Base-by-base conservation (phyloP, 352 stramenopile genomes). In the Phytopythium aichiense region DNA sequence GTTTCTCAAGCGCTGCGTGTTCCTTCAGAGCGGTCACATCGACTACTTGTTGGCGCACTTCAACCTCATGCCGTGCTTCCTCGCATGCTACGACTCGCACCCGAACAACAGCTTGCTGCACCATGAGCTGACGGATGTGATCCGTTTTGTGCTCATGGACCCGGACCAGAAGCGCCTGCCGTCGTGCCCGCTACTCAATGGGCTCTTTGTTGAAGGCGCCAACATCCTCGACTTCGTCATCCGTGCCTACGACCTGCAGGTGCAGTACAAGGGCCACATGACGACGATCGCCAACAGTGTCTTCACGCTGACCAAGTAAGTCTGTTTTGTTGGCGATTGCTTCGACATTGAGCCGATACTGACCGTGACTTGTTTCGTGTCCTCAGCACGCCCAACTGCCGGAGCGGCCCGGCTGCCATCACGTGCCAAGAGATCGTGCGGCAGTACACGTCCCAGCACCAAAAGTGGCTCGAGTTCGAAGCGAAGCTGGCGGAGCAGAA, bases 211-310 rank as follows among this genome's bases (percentile, higher is more conserved):
- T 40, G 72, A 87, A 22, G 62, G 61, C 4, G 78, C 82, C 13
- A 93, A 88, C 59, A 76, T 95, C 48, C 70, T 95, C 33, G 79
- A 92, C 40, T 92, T 95, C 60, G 84, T 95, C 33, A 92, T 91
- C 38, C 67, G 71, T 23, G 84, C 87, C 12, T 95, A 94, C 58
- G 74, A 92, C 43, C 59, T 77, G 4, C 75, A 89, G 43, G 75
- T 91, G 20, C 81, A 95, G 62, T 95, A 95, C 70, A 95, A 94
- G 68, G 87, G 87, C 0, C 87, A 95, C 60, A 90, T 95, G 75
- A 95, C 87, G 15, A 95, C 84, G 31, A 95, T 95, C 50, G 87
- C 87, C 11, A 95, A 95, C 70, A 95, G 87, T 51, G 90, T 95
- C 35, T 95, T 92, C 69, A 95, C 87, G 18, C 67, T 95, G 30